phyloP scores from a whole-genome alignment of 169 alveolate species.

The Amoebophrya sp. region DNA sequence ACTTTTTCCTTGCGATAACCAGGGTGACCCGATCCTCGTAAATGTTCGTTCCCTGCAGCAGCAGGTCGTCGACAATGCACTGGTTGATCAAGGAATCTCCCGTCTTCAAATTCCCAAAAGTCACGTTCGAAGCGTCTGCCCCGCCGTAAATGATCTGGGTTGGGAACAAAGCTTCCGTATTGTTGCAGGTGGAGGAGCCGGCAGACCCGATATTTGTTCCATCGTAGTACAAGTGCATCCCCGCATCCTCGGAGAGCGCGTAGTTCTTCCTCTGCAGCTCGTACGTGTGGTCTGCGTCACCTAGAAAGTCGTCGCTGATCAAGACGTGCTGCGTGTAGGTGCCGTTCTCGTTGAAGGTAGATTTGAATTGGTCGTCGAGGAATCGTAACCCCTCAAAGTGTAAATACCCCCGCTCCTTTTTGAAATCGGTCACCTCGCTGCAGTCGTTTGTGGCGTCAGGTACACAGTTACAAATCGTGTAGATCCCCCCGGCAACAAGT shows the following conservation, averaged over 20 bases:
- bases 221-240: neutral
- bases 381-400: neutral
- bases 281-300: neutral
- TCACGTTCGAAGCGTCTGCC: no score
- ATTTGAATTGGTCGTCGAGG: neutral
- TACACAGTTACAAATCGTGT: neutral
- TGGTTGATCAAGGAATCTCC: neutral
- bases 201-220: neutral
- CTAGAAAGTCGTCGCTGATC: neutral
- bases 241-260: neutral
- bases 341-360: neutral
- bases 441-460: neutral
- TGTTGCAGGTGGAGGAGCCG: neutral
- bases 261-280: neutral
- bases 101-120: neutral
- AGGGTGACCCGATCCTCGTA: neutral
- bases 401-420: neutral
- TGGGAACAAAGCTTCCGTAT: neutral
- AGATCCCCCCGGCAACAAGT: neutral
- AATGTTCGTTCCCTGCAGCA: neutral
- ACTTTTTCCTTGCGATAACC: no score
- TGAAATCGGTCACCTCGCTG: neutral
- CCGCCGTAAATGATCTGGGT: neutral
- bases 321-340: neutral
- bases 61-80: constrained; percentile 8